Evolutionary conservation across 768 basidiomycete genomes (phyloP).

Genomic region (Hemileccinum rubropunctum): DNA sequence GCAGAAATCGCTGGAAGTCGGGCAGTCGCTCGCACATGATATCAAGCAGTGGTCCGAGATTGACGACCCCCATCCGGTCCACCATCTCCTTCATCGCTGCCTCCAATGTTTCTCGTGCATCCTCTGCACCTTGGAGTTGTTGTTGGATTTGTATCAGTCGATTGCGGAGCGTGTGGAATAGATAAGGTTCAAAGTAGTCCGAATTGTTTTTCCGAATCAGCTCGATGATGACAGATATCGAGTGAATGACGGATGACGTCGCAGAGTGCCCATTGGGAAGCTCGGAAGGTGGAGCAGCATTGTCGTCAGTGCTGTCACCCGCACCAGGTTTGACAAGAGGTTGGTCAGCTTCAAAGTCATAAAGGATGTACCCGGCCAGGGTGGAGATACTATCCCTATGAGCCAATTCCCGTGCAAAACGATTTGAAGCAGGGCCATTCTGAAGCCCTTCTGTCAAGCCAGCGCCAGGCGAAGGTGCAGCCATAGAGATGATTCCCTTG

Average conservation of each 20-base stretch:
- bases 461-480: constrained; percentile 79
- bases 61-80: constrained; percentile 84
- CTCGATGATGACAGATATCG: constrained; percentile 88
- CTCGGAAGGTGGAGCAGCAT: constrained; percentile 10
- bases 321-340: constrained; percentile 18
- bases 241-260: constrained; percentile 80
- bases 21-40: constrained; percentile 67
- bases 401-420: constrained; percentile 87
- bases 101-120: constrained; percentile 66
- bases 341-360: constrained; percentile 45
- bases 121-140: constrained; percentile 52
- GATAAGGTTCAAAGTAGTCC: constrained; percentile 96
- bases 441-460: constrained; percentile 68
- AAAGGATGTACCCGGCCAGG: constrained; percentile 74
- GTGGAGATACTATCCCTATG: constrained; percentile 65
- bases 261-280: constrained; percentile 46
- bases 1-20: constrained; percentile 67
- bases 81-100: constrained; percentile 77
- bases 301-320: constrained; percentile 13
- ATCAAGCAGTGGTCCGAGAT: constrained; percentile 79
- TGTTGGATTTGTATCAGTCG: constrained; percentile 87
- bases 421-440: constrained; percentile 76
- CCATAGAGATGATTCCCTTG: constrained; percentile 93
- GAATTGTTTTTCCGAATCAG: constrained; percentile 97
- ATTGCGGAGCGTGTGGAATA: constrained; percentile 92